Percentiles rank a stretch among this genome's conserved stretches.
Conservation (phyloP, 768 basidiomycete genomes). For the Termitomyces sp. region DNA sequence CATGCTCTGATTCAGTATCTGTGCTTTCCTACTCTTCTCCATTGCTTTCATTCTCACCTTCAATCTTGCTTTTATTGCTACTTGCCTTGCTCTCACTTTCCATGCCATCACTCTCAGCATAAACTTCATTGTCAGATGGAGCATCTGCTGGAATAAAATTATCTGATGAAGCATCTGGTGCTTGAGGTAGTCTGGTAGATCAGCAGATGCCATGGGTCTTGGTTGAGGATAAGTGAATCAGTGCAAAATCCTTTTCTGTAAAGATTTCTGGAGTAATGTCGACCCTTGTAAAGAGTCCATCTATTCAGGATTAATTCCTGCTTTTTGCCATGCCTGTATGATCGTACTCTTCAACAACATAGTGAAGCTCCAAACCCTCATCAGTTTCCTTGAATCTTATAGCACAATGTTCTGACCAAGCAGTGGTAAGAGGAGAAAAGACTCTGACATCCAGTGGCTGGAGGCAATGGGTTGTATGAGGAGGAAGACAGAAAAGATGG, state of each 20-base stretch:
- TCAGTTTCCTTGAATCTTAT: slow-evolving; percentile 14
- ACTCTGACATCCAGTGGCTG: not conserved
- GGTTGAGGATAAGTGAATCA: not conserved
- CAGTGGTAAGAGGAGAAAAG: not conserved
- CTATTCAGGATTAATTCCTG: not conserved
- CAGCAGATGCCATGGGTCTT: not conserved
- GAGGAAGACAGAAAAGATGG: no score
- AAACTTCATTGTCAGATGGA: no score
- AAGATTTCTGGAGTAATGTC: not conserved
- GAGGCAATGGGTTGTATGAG: not conserved
- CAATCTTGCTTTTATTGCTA: no score
- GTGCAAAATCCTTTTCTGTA: not conserved
- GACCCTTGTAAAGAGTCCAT: not conserved
- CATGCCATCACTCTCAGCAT: no score
- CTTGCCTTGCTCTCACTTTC: no score
- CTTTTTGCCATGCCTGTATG: not conserved
- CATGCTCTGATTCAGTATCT: no score
- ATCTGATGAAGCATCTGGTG: not conserved
- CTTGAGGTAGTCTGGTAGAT: not conserved
- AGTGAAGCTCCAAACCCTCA: not conserved
- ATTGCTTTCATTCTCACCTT: no score
- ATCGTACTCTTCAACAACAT: not conserved
- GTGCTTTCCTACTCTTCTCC: no score
- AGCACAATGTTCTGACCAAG: not conserved
- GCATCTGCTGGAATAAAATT: not conserved